Conservation (phyloP, 805 yeast species). For the Starmera dryadoides region DNA sequence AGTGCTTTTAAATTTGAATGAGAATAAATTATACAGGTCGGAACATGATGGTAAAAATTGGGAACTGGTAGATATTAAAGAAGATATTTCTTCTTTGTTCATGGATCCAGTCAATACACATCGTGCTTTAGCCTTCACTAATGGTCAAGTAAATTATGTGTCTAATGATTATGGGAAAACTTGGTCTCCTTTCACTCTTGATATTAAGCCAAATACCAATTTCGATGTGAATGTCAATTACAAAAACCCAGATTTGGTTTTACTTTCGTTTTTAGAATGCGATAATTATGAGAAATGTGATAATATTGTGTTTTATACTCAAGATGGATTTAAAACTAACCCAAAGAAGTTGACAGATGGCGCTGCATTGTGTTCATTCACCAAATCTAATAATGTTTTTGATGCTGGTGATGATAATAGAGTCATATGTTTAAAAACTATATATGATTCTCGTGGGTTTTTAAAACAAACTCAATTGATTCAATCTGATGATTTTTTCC, state of each 20-base stretch:
- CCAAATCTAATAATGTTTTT: conserved; percentile 18
- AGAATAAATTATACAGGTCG: conserved; percentile 32
- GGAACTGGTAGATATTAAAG: conserved; percentile 27
- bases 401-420: conserved; percentile 22
- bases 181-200: conserved; percentile 30
- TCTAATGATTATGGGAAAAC: conserved; percentile 34
- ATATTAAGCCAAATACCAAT: conserved; percentile 13
- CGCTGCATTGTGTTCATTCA: conserved; percentile 22
- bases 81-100: conserved; percentile 19
- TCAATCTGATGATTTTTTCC: conserved; percentile 39
- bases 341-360: conserved; percentile 17
- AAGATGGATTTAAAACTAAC: conserved; percentile 35
- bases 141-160: conserved; percentile 25
- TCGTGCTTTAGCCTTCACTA: conserved; percentile 33
- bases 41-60: conserved; percentile 41
- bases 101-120: conserved; percentile 28
- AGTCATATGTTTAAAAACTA: conserved; percentile 35
- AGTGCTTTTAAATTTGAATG: conserved; percentile 10
- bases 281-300: conserved; percentile 24
- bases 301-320: conserved; percentile 31
- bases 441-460: conserved; percentile 29
- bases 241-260: conserved; percentile 27
- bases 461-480: conserved; percentile 21
- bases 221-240: conserved; percentile 30
- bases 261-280: conserved; percentile 26